Evolutionary conservation across 768 basidiomycete species (phyloP).

Genomic region (Austroboletus eburneus): DNA sequence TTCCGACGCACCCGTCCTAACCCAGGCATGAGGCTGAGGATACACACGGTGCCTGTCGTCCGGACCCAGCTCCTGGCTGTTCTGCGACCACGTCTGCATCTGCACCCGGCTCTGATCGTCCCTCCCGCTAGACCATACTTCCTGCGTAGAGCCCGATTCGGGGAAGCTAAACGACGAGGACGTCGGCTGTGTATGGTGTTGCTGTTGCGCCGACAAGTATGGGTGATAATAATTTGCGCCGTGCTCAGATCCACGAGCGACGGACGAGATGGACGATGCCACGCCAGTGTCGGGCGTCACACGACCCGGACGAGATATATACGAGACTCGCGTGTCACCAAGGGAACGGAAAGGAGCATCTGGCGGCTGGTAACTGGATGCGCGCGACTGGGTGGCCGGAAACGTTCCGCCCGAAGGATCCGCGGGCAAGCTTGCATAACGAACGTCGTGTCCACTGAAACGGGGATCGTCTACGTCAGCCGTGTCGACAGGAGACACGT

Average conservation of each 20-base stretch:
- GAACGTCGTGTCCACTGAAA: conserved; percentile 13
- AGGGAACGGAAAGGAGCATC: conserved; percentile 24
- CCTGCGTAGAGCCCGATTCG: conserved; percentile 15
- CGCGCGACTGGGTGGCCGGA: conserved; percentile 12
- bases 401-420: conserved; percentile 18
- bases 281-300: conserved; percentile 24
- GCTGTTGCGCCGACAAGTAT: conserved; percentile 24
- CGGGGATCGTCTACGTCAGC: conserved; percentile 22
- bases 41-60: conserved; percentile 31
- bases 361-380: conserved; percentile 23
- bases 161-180: conserved; percentile 15
- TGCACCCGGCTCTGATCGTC: conserved; percentile 21
- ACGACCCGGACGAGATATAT: conserved; percentile 25
- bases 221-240: conserved; percentile 22
- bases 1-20: conserved; percentile 17
- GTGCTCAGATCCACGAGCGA: conserved; percentile 26
- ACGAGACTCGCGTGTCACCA: conserved; percentile 25
- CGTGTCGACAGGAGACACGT: conserved; percentile 38
- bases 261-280: conserved; percentile 17
- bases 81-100: conserved; percentile 26
- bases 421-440: conserved; percentile 19
- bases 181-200: conserved; percentile 18
- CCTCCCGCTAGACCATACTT: conserved; percentile 19
- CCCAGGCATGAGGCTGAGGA: conserved; percentile 24
- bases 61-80: conserved; percentile 18